Conservation (phyloP, 2,329 filamentous ascomycete species). For the Exserohilum rostratum region DNA sequence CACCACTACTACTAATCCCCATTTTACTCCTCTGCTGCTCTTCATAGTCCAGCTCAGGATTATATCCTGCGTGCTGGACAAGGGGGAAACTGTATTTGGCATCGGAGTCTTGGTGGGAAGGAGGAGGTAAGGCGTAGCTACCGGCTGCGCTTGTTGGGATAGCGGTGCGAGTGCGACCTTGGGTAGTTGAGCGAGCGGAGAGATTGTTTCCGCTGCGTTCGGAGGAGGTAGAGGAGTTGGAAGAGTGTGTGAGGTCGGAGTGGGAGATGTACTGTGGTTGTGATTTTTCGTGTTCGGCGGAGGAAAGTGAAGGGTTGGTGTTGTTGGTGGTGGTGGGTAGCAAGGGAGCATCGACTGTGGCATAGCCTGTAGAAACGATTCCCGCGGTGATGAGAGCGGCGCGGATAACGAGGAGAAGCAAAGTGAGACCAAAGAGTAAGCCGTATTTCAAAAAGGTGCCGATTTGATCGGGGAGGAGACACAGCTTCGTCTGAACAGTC, state of each 20-base stretch:
- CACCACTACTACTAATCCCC: too few relatives aligned
- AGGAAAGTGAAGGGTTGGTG: constrained; percentile 22
- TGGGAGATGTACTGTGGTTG: neutral
- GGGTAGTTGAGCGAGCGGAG: constrained; percentile 33
- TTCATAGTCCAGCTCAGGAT: constrained; percentile 28
- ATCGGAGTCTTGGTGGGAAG: too few relatives aligned
- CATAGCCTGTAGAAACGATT: constrained; percentile 6
- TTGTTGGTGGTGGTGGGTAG: constrained; percentile 38
- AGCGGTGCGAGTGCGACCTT: constrained; percentile 46
- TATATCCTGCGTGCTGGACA: constrained; percentile 53
- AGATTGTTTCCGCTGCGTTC: constrained; percentile 27
- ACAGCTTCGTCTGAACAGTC: constrained; percentile 88
- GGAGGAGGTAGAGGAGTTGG: constrained; percentile 40
- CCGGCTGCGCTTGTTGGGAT: constrained; percentile 25
- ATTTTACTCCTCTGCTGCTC: too few relatives aligned
- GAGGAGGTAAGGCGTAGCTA: too few relatives aligned
- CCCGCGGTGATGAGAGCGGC: constrained; percentile 48
- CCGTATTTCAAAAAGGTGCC: constrained; percentile 82
- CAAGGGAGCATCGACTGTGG: constrained; percentile 23
- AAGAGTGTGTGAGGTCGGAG: constrained; percentile 26
- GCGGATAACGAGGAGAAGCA: constrained; percentile 55
- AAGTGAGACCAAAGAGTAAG: constrained; percentile 62
- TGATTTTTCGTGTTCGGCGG: constrained; percentile 23
- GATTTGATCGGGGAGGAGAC: constrained; percentile 86
- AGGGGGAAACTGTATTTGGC: constrained; percentile 42